Evolutionary conservation across 2,329 filamentous ascomycete genomes (phyloP).

Genomic region (Fusarium incarnatum): DNA sequence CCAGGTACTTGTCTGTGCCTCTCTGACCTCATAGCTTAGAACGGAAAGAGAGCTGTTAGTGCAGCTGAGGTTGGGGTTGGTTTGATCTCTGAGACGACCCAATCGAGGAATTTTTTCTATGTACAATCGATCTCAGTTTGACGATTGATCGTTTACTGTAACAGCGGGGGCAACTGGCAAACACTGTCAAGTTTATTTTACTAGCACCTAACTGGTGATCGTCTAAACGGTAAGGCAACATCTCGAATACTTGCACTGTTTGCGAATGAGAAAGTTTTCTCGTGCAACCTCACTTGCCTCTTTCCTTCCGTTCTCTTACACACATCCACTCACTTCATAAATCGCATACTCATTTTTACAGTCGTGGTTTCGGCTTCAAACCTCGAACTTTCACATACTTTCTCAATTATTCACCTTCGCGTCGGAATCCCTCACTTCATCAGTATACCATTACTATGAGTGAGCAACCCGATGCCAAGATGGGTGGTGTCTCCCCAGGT

Average conservation of each 20-base stretch:
- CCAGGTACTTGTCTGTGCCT: neutral
- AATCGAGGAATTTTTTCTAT: slow-evolving; percentile 32
- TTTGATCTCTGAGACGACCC: slow-evolving; percentile 5
- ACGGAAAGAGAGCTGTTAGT: slow-evolving; percentile 15
- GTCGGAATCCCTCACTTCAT: neutral
- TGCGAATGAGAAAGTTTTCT: neutral
- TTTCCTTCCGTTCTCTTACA: slow-evolving; percentile 17
- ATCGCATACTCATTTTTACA: slow-evolving; percentile 10
- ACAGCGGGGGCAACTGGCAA: slow-evolving; percentile 7
- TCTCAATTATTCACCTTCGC: neutral
- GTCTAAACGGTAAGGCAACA: neutral
- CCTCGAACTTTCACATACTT: neutral
- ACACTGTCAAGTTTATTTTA: neutral
- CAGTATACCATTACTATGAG: slow-evolving; percentile 41
- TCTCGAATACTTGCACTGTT: neutral
- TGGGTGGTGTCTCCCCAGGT: slow-evolving; percentile 38
- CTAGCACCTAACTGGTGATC: neutral
- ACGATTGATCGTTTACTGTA: slow-evolving; percentile 2
- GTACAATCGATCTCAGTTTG: slow-evolving; percentile 15
- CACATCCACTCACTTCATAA: neutral
- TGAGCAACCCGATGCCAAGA: slow-evolving; percentile 41
- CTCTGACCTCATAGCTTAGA: slow-evolving; percentile 21
- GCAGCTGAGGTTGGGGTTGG: slow-evolving; percentile 1
- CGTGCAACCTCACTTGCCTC: neutral
- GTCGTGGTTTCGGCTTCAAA: neutral